phyloP scores from a whole-genome alignment of 176 grass and related monocot species.

The Pontederia crassipes region DNA sequence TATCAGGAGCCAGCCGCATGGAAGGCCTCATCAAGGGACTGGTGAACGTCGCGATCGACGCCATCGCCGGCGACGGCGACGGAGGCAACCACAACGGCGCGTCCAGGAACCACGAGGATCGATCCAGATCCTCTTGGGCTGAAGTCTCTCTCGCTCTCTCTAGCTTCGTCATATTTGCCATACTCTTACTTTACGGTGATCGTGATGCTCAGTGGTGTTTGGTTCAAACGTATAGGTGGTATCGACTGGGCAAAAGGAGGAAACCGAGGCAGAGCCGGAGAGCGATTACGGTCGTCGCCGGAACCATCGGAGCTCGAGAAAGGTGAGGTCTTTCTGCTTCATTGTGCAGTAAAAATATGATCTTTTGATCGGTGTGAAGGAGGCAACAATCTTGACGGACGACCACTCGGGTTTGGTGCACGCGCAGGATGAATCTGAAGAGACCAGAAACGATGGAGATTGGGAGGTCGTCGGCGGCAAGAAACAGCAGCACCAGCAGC shows the following conservation, averaged over 20 bases:
- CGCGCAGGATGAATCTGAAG: background rate
- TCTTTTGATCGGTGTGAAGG: background rate
- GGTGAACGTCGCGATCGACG: background rate
- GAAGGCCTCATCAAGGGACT: constrained; percentile 1
- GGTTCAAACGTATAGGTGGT: background rate
- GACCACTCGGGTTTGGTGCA: background rate
- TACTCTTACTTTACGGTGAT: background rate
- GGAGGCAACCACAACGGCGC: background rate
- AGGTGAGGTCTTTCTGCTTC: background rate
- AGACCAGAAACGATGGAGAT: background rate
- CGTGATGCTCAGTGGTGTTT: background rate
- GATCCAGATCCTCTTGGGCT: constrained; percentile 2
- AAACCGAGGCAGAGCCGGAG: background rate
- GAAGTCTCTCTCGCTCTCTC: background rate
- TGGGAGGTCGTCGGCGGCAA: background rate
- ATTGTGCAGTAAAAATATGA: background rate
- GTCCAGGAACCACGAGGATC: background rate
- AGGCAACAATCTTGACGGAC: background rate
- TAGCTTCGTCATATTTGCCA: background rate
- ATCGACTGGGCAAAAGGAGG: background rate
- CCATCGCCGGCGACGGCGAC: background rate
- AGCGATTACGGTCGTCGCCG: background rate
- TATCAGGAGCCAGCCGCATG: background rate
- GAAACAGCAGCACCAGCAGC: background rate
- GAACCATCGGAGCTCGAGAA: background rate